phyloP scores from a whole-genome alignment of 1,139 yeast species.

The Hyphopichia fennica region DNA sequence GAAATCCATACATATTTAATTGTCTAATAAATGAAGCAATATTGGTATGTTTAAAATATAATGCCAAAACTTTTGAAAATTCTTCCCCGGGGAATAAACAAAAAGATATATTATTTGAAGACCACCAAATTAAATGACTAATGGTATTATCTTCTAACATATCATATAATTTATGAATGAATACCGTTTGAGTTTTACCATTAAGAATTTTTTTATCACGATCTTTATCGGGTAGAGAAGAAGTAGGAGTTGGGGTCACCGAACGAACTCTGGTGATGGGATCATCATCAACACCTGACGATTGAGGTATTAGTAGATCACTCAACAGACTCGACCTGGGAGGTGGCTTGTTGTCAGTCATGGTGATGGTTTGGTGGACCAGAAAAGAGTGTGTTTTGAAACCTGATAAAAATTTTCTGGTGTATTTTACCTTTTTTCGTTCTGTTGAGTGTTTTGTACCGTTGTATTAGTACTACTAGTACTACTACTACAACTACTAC shows the following conservation, averaged over 20 bases:
- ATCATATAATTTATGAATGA: slow-evolving; percentile 63
- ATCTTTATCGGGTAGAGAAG: background rate
- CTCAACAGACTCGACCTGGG: slow-evolving; percentile 2
- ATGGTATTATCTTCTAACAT: slow-evolving; percentile 58
- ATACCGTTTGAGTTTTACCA: slow-evolving; percentile 52
- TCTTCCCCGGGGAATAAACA: slow-evolving; percentile 53
- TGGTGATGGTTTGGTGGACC: too few relatives aligned
- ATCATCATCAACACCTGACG: background rate
- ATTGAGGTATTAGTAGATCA: slow-evolving; percentile 1
- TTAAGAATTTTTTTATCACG: background rate
- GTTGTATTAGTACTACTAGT: too few relatives aligned
- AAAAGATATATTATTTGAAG: slow-evolving; percentile 36
- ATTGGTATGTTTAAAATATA: slow-evolving; percentile 74
- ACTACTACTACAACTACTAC: too few relatives aligned
- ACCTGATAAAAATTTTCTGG: too few relatives aligned
- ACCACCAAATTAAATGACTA: slow-evolving; percentile 49
- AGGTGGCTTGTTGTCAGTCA: background rate
- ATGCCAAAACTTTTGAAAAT: slow-evolving; percentile 60
- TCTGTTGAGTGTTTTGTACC: too few relatives aligned
- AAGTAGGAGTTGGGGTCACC: background rate
- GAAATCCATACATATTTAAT: slow-evolving; percentile 78
- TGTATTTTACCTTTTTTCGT: too few relatives aligned
- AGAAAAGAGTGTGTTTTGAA: too few relatives aligned
- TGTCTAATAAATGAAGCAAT: slow-evolving; percentile 80
- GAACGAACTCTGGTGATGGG: background rate